Evolutionary conservation across 768 basidiomycete genomes (phyloP).

Genomic region (Phaeolepiota aurea): DNA sequence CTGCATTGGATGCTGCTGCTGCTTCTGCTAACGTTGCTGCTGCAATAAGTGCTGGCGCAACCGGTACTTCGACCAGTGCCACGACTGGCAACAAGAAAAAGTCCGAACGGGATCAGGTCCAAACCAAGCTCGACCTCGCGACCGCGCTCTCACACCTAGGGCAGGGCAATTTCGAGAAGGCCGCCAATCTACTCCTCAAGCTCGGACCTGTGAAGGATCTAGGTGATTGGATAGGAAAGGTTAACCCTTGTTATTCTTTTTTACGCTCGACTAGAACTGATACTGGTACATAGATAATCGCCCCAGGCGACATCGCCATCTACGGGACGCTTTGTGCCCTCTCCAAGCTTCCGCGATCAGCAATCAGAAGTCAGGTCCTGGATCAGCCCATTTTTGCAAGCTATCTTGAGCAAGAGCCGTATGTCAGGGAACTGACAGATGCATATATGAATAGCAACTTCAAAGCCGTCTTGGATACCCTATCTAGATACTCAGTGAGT

Average conservation of each 20-base stretch:
- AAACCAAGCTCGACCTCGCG: constrained; percentile 77
- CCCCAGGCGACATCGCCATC: constrained; percentile 78
- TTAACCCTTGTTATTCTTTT: constrained; percentile 11
- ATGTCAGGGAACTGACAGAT: constrained; percentile 78
- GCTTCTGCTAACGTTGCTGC: constrained; percentile 19
- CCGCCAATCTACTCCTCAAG: constrained; percentile 65
- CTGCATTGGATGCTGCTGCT: constrained; percentile 64
- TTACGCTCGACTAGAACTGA: not conserved
- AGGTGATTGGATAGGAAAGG: constrained; percentile 75
- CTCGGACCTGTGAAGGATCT: constrained; percentile 58
- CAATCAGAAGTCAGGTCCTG: constrained; percentile 60
- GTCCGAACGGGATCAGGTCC: constrained; percentile 58
- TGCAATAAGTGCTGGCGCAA: constrained; percentile 9
- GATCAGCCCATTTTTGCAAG: constrained; percentile 64
- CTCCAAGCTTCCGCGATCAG: constrained; percentile 61
- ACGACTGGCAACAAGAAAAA: constrained; percentile 33
- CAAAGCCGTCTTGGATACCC: constrained; percentile 68
- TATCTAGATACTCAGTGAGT: constrained; percentile 64
- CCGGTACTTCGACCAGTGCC: constrained; percentile 7
- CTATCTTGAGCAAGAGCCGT: constrained; percentile 82
- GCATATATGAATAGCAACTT: constrained; percentile 85
- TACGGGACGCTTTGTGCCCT: constrained; percentile 82
- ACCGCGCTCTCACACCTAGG: constrained; percentile 71
- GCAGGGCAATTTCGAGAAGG: constrained; percentile 68
- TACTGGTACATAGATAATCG: constrained; percentile 46